Base-by-base conservation (phyloP, 257 asterid species). In the Scutellaria barbata region DNA sequence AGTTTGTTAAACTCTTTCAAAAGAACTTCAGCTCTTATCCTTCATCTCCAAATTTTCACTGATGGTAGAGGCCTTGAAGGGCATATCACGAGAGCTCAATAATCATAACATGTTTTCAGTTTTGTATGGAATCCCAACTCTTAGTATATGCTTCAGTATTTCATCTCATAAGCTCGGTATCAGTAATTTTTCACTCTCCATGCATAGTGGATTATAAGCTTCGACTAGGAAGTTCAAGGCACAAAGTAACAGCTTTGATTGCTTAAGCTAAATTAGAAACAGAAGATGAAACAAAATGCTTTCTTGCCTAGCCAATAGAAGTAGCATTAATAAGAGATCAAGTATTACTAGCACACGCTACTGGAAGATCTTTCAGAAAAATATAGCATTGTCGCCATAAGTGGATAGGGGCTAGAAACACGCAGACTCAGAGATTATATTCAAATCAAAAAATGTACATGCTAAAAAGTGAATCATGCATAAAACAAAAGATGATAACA, bases 351-450 rank as follows among this genome's bases (percentile, higher is more conserved):
- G 42, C 69, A 61, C 10, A 39, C 5, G 25, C 25, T 2, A 22
- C 25, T 60, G 50, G 42, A 39, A 10, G 55, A 18, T 50, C 63
- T 50, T 73, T 30, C 68, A 51, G 55, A 43, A 57, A 53, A 41
- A 35, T 25, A 35, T 59, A 67, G 58, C 18, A 60, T 37, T 35
- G 46, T 18, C 39, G 51, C 48, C 51, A 22, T 51, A 60, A 40
- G 16, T 30, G 8, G 77, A 25, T 42, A 40, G 11, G 10, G 33
- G 46, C 18, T 63, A 14, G 10, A 9, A 61, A 14, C 45, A 20
- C 14, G 39, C 57, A 69, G 10, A 16, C 22, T 40, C n/a, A 51
- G 51, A 20, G 11, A 33, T 50, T 16, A 56, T 45, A 54, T 11
- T 20, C 17, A 48, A 61, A 39, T 39, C 11, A 40, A 59, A 41